Evolutionary conservation across 306 rosid species (phyloP).

Genomic region (Quercus dentata): DNA sequence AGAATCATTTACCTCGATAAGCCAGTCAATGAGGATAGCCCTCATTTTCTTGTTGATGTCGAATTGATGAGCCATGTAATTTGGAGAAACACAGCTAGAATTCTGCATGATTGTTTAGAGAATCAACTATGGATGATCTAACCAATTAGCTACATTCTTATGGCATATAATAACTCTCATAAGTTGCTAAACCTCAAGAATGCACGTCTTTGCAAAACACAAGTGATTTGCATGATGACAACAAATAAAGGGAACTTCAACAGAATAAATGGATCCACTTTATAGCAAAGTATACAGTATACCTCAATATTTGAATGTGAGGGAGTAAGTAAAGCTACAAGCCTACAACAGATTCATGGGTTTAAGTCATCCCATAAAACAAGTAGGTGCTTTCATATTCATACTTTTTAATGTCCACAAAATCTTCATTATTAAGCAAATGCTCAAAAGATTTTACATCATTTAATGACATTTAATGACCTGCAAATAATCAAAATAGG

Average conservation of each 20-base stretch:
- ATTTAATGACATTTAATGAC: no score
- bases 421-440: no score
- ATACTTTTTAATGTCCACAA: no score
- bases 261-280: background rate
- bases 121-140: background rate
- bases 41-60: slow-evolving; percentile 50
- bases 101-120: slow-evolving; percentile 25
- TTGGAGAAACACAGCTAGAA: slow-evolving; percentile 29
- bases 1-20: slow-evolving; percentile 33
- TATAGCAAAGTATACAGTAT: no score
- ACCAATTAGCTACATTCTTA: background rate
- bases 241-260: background rate
- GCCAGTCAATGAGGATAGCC: slow-evolving; percentile 49
- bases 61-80: slow-evolving; percentile 32
- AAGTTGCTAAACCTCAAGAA: background rate
- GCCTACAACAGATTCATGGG: no score
- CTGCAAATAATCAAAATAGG: no score
- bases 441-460: no score
- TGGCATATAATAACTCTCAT: background rate
- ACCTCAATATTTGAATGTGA: no score
- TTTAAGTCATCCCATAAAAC: no score
- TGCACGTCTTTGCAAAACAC: background rate
- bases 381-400: no score
- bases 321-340: no score
- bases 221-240: background rate